phyloP scores from a whole-genome alignment of 352 stramenopile genomes.

The Globisporangium parvum region DNA sequence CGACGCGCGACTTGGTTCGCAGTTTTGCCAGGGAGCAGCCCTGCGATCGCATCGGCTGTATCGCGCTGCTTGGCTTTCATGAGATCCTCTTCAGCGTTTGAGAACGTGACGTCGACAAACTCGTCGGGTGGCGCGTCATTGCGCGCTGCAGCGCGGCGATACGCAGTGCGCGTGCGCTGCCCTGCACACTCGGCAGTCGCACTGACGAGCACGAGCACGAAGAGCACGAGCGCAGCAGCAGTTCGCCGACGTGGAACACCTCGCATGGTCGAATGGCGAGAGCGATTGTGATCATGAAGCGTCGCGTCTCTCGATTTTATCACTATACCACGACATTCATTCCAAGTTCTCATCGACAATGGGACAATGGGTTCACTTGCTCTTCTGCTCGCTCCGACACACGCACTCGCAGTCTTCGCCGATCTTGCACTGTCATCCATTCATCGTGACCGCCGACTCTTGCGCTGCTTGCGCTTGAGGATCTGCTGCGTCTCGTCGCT shows the following conservation, averaged over 20 bases:
- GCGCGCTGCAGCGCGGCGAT: conserved; percentile 10
- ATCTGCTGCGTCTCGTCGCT: conserved; percentile 36
- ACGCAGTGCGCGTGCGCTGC: conserved; percentile 1
- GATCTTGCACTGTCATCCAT: not conserved
- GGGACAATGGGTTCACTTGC: no score
- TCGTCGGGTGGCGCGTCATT: not conserved
- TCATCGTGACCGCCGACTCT: not conserved
- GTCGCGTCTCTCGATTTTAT: no score
- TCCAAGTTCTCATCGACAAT: no score
- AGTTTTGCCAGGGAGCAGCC: conserved; percentile 25
- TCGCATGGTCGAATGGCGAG: no score
- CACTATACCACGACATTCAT: no score
- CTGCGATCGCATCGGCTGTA: conserved; percentile 27
- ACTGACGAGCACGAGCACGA: not conserved
- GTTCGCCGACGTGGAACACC: no score
- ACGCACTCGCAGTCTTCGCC: not conserved
- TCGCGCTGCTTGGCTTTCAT: conserved; percentile 36
- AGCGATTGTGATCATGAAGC: no score
- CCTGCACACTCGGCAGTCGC: not conserved
- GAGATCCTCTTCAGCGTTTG: conserved; percentile 43
- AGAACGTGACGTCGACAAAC: conserved; percentile 35
- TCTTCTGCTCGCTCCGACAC: not conserved
- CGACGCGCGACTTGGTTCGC: conserved; percentile 37
- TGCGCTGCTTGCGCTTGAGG: conserved; percentile 11
- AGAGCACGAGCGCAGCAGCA: not conserved